Evolutionary conservation across 805 yeast species (phyloP).

Genomic region (Teunomyces atbi): DNA sequence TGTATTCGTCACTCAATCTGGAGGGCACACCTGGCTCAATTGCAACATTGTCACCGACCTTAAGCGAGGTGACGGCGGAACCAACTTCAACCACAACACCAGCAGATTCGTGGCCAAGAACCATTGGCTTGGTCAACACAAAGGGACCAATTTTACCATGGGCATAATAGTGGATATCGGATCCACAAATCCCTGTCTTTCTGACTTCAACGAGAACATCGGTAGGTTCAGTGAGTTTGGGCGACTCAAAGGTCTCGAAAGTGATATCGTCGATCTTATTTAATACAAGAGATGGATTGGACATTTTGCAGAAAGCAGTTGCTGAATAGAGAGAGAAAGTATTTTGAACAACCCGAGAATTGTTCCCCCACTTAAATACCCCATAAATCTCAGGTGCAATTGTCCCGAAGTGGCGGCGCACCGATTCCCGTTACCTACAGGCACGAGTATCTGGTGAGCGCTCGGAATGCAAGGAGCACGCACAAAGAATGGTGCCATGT

Average conservation of each 20-base stretch:
- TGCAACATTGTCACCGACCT: slow-evolving; percentile 84
- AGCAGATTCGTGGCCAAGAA: slow-evolving; percentile 83
- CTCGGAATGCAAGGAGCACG: neutral
- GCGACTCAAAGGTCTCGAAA: slow-evolving; percentile 67
- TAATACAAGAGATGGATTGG: slow-evolving; percentile 59
- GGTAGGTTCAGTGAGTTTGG: slow-evolving; percentile 57
- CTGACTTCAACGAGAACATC: slow-evolving; percentile 74
- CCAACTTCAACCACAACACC: slow-evolving; percentile 78
- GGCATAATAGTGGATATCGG: slow-evolving; percentile 79
- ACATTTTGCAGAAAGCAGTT: slow-evolving; percentile 11
- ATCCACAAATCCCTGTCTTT: slow-evolving; percentile 86
- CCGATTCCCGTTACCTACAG: neutral
- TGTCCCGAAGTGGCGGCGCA: neutral
- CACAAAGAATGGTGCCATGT: neutral
- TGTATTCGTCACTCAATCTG: slow-evolving; percentile 70
- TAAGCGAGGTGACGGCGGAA: slow-evolving; percentile 54
- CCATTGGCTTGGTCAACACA: slow-evolving; percentile 74
- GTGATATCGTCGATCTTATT: slow-evolving; percentile 60
- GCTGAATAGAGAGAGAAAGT: neutral
- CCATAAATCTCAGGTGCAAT: neutral
- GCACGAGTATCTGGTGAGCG: neutral
- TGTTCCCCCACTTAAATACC: neutral
- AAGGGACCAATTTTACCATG: slow-evolving; percentile 80
- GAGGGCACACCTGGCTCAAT: slow-evolving; percentile 90
- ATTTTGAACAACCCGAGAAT: neutral